phyloP scores from a whole-genome alignment of 768 basidiomycete genomes.

The Auriculariales sp. region DNA sequence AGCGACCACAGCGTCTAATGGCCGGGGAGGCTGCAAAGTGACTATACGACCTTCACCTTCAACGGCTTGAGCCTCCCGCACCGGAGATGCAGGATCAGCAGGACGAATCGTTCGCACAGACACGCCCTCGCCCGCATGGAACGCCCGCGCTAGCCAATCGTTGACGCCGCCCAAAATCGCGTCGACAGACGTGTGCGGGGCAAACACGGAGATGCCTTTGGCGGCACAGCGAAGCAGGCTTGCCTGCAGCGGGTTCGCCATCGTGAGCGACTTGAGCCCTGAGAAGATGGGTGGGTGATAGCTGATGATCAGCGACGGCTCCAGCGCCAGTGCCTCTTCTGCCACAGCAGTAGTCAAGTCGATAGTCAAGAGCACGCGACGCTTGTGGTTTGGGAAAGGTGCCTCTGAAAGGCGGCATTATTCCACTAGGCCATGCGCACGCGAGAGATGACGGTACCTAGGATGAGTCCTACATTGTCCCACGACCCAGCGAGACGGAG shows the following conservation, averaged over 20 bases:
- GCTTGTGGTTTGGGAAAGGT: conserved; percentile 16
- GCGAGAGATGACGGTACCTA: conserved; percentile 10
- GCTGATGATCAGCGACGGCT: conserved; percentile 51
- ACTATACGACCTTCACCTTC: conserved; percentile 56
- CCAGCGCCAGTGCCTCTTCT: conserved; percentile 41
- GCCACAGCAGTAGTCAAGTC: conserved; percentile 55
- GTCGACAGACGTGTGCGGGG: conserved; percentile 83
- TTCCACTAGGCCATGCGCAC: conserved; percentile 39
- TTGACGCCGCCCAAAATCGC: conserved; percentile 77
- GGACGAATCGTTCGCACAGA: conserved; percentile 25
- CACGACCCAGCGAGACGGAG: conserved; percentile 76
- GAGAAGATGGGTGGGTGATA: conserved; percentile 83
- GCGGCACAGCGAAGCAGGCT: conserved; percentile 71
- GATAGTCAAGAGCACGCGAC: conserved; percentile 26
- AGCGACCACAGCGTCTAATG: conserved; percentile 42
- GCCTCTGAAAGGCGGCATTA: conserved; percentile 28
- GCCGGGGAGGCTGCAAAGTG: conserved; percentile 38
- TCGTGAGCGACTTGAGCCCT: conserved; percentile 58
- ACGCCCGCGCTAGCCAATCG: conserved; percentile 60
- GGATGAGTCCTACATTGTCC: conserved; percentile 65
- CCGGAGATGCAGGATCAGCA: conserved; percentile 36
- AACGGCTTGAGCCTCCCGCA: conserved; percentile 13
- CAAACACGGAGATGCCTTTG: conserved; percentile 72
- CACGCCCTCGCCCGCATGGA: conserved; percentile 41
- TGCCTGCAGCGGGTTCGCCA: conserved; percentile 67